Evolutionary conservation across 257 asterid species (phyloP).

Genomic region (Solanum tacnaense): DNA sequence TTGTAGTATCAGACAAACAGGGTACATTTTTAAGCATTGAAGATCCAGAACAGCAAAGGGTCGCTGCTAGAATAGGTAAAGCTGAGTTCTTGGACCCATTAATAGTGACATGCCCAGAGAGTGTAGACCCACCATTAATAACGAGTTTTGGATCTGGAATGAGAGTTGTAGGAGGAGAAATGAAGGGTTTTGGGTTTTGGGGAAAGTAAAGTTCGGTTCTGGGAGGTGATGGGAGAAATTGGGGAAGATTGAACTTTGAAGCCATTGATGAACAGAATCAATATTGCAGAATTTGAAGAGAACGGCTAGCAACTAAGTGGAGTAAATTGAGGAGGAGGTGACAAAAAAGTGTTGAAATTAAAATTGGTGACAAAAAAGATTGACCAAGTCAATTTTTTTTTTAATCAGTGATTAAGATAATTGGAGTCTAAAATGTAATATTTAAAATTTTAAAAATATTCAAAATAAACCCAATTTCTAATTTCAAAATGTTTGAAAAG

Average conservation of each 20-base stretch:
- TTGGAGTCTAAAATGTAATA: too few relatives aligned
- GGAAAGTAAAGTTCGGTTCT: background rate
- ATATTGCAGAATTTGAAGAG: background rate
- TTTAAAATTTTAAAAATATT: too few relatives aligned
- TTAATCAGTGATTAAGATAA: too few relatives aligned
- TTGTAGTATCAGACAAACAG: conserved; percentile 12
- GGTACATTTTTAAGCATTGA: conserved; percentile 20
- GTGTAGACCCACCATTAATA: conserved; percentile 17
- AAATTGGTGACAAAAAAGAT: too few relatives aligned
- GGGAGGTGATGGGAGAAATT: background rate
- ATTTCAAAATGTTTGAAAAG: too few relatives aligned
- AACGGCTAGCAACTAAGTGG: background rate
- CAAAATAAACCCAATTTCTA: too few relatives aligned
- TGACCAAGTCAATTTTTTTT: too few relatives aligned
- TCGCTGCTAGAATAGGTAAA: conserved; percentile 26
- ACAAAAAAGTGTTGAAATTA: too few relatives aligned
- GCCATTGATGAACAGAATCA: background rate
- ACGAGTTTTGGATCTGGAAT: conserved; percentile 4
- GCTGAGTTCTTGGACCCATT: conserved; percentile 40
- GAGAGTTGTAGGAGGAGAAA: background rate
- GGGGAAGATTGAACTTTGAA: background rate
- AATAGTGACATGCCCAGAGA: conserved; percentile 27
- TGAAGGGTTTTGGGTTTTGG: background rate
- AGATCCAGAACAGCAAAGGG: conserved; percentile 24
- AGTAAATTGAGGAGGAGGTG: too few relatives aligned